phyloP scores from a whole-genome alignment of 768 basidiomycete species.

The Neoboletus subvelutipes region DNA sequence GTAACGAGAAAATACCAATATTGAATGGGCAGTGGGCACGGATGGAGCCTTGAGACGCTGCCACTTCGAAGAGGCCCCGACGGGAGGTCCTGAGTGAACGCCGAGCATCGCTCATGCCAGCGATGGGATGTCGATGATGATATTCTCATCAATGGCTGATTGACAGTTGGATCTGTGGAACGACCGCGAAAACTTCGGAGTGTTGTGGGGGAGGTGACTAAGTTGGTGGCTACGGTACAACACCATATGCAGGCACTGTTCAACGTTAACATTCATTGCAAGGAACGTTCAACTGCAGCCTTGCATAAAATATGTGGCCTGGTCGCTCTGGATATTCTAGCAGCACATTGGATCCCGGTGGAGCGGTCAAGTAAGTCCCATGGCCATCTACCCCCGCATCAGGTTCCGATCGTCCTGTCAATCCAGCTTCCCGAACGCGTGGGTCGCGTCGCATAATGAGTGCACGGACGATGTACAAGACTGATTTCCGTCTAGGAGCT shows the following conservation, averaged over 20 bases:
- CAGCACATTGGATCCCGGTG: not conserved
- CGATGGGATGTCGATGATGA: not conserved
- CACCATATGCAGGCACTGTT: too few species aligned
- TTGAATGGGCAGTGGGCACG: not conserved
- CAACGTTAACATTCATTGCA: not conserved
- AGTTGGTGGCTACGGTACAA: not conserved
- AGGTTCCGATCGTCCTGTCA: not conserved
- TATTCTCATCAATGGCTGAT: not conserved
- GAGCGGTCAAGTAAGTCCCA: slow-evolving; percentile 14
- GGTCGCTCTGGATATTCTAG: slow-evolving; percentile 8
- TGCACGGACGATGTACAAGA: not conserved
- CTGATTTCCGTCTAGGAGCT: not conserved
- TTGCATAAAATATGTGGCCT: not conserved
- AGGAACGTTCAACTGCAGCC: not conserved
- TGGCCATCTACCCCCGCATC: not conserved
- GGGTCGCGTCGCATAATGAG: slow-evolving; percentile 1
- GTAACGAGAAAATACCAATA: not conserved
- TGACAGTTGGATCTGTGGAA: not conserved
- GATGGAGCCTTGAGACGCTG: not conserved
- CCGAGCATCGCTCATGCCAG: not conserved
- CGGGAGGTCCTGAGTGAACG: not conserved
- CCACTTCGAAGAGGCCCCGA: not conserved
- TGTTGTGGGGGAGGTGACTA: not conserved
- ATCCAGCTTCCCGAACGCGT: slow-evolving; percentile 16
- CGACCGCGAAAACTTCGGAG: too few species aligned